phyloP scores from a whole-genome alignment of 495 filamentous ascomycete genomes.

The Stereocaulon alpinum region DNA sequence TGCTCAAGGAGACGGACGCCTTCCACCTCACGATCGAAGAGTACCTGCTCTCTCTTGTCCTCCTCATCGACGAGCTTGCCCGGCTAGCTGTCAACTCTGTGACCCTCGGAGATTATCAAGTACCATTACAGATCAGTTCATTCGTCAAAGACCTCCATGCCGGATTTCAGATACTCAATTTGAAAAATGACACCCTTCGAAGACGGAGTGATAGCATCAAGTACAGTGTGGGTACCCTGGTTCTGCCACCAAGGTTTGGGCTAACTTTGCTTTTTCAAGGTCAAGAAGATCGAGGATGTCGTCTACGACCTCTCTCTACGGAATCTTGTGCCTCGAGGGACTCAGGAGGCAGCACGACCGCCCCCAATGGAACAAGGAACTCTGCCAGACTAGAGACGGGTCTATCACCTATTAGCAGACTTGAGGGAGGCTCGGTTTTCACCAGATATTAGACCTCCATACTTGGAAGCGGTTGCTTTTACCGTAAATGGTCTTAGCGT shows the following conservation, averaged over 20 bases:
- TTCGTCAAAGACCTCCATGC: conserved; percentile 95
- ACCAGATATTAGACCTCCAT: neutral
- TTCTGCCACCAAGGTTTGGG: neutral
- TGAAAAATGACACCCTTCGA: conserved; percentile 89
- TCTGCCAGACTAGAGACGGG: neutral
- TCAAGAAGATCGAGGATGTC: conserved; percentile 96
- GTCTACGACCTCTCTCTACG: conserved; percentile 88
- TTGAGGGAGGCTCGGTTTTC: too few species aligned
- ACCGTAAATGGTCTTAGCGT: too few species aligned
- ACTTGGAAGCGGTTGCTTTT: too few species aligned
- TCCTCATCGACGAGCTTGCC: conserved; percentile 81
- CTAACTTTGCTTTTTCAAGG: conserved; percentile 29
- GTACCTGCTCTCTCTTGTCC: conserved; percentile 78
- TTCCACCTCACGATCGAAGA: conserved; percentile 97
- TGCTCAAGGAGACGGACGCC: conserved; percentile 72
- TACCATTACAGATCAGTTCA: conserved; percentile 72
- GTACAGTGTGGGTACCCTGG: conserved; percentile 56
- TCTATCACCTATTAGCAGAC: neutral
- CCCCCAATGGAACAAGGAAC: neutral
- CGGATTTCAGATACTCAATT: conserved; percentile 89
- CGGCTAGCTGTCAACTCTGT: conserved; percentile 94
- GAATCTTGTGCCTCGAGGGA: conserved; percentile 54
- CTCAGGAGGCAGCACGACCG: neutral
- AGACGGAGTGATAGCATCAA: conserved; percentile 89
- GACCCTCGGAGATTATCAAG: conserved; percentile 75